phyloP scores from a whole-genome alignment of 202 grass and related monocot species.

The Panicum hallii region DNA sequence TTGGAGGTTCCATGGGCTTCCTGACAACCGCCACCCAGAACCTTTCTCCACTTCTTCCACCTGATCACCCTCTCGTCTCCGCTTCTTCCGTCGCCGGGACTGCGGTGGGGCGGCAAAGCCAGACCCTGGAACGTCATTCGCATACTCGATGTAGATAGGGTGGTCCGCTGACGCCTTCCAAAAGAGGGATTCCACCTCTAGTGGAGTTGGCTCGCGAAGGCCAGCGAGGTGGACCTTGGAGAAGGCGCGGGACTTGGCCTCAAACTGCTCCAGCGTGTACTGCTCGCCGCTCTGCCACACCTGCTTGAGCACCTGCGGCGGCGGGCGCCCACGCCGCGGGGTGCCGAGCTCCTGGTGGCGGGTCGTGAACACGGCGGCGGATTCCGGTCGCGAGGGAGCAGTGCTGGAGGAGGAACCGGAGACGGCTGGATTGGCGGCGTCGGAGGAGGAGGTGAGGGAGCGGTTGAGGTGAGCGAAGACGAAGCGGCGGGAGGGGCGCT shows the following conservation, averaged over 20 bases:
- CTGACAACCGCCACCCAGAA: slow-evolving; percentile 71
- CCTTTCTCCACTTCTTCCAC: slow-evolving; percentile 60
- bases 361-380: slow-evolving; percentile 69
- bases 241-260: slow-evolving; percentile 86
- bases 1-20: slow-evolving; percentile 97
- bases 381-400: background rate
- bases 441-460: slow-evolving; percentile 54
- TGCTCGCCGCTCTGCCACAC: slow-evolving; percentile 97
- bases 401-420: slow-evolving; percentile 18
- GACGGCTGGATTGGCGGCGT: background rate
- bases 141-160: slow-evolving; percentile 92
- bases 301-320: slow-evolving; percentile 72
- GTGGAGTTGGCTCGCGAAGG: slow-evolving; percentile 64
- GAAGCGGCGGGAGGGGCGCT: slow-evolving; percentile 81
- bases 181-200: slow-evolving; percentile 82
- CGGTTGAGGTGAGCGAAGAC: slow-evolving; percentile 87
- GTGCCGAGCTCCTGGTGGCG: slow-evolving; percentile 87
- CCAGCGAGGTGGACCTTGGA: slow-evolving; percentile 60
- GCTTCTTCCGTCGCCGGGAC: slow-evolving; percentile 32
- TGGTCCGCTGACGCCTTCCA: slow-evolving; percentile 75
- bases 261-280: slow-evolving; percentile 90
- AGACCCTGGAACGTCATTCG: slow-evolving; percentile 91
- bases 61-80: slow-evolving; percentile 25
- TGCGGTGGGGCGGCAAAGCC: slow-evolving; percentile 62
- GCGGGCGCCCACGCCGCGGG: slow-evolving; percentile 46